These are phyloP conservation scores for Blastobotrys apis DNA, from an alignment of 1,139 yeast species.

Conservation along the genomic window DNA sequence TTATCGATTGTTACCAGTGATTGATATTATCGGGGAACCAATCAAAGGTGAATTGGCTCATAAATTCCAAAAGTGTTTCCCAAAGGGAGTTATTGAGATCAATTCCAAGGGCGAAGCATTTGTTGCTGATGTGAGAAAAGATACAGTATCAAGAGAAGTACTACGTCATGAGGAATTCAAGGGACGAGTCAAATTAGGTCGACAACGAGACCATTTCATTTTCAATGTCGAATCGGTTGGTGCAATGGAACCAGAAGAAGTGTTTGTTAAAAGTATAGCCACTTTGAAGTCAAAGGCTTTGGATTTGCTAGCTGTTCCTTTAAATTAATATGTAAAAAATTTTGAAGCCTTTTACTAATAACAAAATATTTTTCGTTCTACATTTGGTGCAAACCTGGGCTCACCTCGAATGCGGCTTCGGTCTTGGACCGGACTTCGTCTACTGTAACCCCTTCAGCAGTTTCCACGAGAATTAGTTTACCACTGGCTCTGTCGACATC, in stretches of 20 bases:
- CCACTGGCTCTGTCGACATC: conserved; percentile 40
- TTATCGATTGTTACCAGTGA: conserved; percentile 91
- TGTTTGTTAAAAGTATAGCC: conserved; percentile 83
- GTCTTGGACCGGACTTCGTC: conserved; percentile 40
- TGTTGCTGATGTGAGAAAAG: conserved; percentile 85
- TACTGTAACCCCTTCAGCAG: conserved; percentile 37
- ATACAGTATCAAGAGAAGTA: conserved; percentile 92
- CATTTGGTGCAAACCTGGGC: conserved; percentile 32
- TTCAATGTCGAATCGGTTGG: conserved; percentile 94
- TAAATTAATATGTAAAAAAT: background rate
- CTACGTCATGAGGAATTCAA: conserved; percentile 87
- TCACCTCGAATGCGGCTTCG: conserved; percentile 38
- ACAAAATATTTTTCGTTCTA: no score
- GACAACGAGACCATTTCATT: conserved; percentile 87
- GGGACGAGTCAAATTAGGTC: conserved; percentile 84
- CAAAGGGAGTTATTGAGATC: conserved; percentile 85
- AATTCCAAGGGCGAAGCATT: conserved; percentile 64
- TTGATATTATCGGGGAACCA: conserved; percentile 63
- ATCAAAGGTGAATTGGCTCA: conserved; percentile 73
- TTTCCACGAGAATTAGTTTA: conserved; percentile 38
- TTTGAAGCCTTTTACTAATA: no score
- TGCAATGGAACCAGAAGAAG: conserved; percentile 95
- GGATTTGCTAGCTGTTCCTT: conserved; percentile 42
- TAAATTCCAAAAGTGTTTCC: conserved; percentile 84
- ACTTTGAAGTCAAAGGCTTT: conserved; percentile 82